Conservation (phyloP, 148 eudicot genomes). For the Rhododendron vialii region DNA sequence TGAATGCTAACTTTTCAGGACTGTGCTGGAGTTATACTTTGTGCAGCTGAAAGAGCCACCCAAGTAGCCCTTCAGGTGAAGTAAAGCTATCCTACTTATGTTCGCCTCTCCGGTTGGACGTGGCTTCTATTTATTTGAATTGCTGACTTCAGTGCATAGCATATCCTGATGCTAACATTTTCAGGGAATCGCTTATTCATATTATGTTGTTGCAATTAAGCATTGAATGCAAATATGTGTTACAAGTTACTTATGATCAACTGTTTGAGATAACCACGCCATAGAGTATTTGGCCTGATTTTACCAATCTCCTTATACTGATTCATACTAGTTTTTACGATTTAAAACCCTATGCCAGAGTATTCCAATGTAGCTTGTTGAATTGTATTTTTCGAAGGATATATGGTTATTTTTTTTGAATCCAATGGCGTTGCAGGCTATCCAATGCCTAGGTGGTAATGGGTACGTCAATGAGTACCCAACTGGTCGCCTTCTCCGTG, state of each 20-base stretch:
- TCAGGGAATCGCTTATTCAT: background rate
- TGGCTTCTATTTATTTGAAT: background rate
- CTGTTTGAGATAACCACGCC: no score
- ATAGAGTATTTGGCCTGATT: background rate
- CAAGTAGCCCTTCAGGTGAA: constrained; percentile 97
- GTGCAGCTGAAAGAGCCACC: constrained; percentile 96
- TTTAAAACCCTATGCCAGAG: background rate
- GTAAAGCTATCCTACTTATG: background rate
- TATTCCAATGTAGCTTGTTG: background rate
- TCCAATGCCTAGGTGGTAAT: constrained; percentile 96
- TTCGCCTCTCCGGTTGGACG: background rate
- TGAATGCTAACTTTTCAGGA: constrained; percentile 43
- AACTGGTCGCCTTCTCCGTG: constrained; percentile 93
- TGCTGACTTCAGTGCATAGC: background rate
- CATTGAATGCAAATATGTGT: background rate
- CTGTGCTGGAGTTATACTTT: constrained; percentile 93
- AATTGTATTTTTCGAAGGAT: background rate
- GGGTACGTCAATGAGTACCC: constrained; percentile 95
- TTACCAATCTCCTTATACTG: background rate
- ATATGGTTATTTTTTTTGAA: background rate
- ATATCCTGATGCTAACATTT: background rate
- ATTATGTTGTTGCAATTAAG: background rate
- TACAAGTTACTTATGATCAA: background rate
- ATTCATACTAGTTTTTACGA: background rate
- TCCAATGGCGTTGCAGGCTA: constrained; percentile 50